Evolutionary conservation across 1,139 yeast genomes (phyloP).

Genomic region (Hyphopichia burtonii): DNA sequence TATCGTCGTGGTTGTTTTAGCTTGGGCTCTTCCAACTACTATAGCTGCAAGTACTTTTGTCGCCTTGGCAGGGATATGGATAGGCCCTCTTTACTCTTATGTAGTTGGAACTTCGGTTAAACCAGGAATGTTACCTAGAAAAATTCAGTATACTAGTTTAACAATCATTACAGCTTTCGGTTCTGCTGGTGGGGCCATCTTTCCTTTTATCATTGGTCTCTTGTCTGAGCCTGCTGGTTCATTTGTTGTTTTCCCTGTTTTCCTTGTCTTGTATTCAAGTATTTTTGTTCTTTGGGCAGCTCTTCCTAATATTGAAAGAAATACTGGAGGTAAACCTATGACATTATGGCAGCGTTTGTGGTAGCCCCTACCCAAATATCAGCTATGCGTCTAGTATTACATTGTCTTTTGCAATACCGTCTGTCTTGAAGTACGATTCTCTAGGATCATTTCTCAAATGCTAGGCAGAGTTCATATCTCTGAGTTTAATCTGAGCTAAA

Average conservation of each 20-base stretch:
- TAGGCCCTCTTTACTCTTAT: slow-evolving; percentile 52
- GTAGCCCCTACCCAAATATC: no score
- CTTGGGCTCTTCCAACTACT: slow-evolving; percentile 38
- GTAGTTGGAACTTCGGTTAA: slow-evolving; percentile 41
- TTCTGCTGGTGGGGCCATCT: slow-evolving; percentile 49
- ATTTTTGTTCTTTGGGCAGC: slow-evolving; percentile 35
- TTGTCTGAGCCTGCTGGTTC: slow-evolving; percentile 44
- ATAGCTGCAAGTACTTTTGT: slow-evolving; percentile 37
- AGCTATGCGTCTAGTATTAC: no score
- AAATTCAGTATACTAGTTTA: slow-evolving; percentile 43
- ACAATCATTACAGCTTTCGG: slow-evolving; percentile 53
- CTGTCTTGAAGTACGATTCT: no score
- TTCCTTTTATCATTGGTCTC: slow-evolving; percentile 49
- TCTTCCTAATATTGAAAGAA: slow-evolving; percentile 26
- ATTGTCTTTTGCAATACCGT: no score
- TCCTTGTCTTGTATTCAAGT: slow-evolving; percentile 28
- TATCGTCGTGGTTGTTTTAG: slow-evolving; percentile 25
- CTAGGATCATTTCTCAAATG: no score
- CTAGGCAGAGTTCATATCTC: no score
- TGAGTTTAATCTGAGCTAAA: no score
- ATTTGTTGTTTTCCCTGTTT: slow-evolving; percentile 45
- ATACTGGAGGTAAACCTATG: neutral
- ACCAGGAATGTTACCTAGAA: slow-evolving; percentile 39
- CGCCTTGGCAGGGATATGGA: slow-evolving; percentile 36
- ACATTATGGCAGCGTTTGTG: slow-evolving; percentile 3